phyloP scores from a whole-genome alignment of 768 basidiomycete species.

The Butyriboletus loyo region DNA sequence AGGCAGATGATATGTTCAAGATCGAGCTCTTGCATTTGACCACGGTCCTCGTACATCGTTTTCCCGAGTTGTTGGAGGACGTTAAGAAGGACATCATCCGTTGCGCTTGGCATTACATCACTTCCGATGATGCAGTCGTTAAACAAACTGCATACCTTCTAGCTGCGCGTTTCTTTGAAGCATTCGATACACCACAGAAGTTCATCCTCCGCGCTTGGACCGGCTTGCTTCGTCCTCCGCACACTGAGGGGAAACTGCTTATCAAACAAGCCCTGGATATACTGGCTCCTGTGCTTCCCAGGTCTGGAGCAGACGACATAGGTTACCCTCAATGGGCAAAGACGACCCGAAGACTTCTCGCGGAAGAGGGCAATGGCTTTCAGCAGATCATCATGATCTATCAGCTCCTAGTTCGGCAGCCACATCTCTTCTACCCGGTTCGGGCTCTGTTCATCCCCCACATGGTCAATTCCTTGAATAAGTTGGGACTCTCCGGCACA shows the following conservation, averaged over 20 bases:
- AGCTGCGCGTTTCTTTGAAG: slow-evolving; percentile 87
- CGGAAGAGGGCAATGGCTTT: slow-evolving; percentile 78
- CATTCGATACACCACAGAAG: slow-evolving; percentile 85
- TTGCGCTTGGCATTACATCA: slow-evolving; percentile 87
- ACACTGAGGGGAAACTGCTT: slow-evolving; percentile 71
- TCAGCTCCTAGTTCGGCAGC: slow-evolving; percentile 88
- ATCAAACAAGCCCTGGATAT: slow-evolving; percentile 86
- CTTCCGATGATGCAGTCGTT: slow-evolving; percentile 82
- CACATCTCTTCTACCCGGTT: slow-evolving; percentile 88
- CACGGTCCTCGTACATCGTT: slow-evolving; percentile 82
- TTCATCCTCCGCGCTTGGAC: slow-evolving; percentile 91
- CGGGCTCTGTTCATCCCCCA: slow-evolving; percentile 91
- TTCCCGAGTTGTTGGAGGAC: slow-evolving; percentile 74
- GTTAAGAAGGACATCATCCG: slow-evolving; percentile 91
- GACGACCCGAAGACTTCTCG: slow-evolving; percentile 77
- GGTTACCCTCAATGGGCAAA: slow-evolving; percentile 81
- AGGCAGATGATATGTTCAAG: slow-evolving; percentile 79
- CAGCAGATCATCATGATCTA: slow-evolving; percentile 79
- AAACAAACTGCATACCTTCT: slow-evolving; percentile 91
- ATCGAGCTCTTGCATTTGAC: slow-evolving; percentile 91
- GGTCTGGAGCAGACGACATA: slow-evolving; percentile 52
- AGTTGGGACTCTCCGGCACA: slow-evolving; percentile 75
- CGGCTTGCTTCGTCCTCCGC: slow-evolving; percentile 78
- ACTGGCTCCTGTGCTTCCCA: slow-evolving; percentile 77
- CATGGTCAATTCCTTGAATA: slow-evolving; percentile 86